These are phyloP conservation scores for Phellinidium pouzarii DNA, from an alignment of 1,284 basidiomycete genomes.

Conservation along the genomic window DNA sequence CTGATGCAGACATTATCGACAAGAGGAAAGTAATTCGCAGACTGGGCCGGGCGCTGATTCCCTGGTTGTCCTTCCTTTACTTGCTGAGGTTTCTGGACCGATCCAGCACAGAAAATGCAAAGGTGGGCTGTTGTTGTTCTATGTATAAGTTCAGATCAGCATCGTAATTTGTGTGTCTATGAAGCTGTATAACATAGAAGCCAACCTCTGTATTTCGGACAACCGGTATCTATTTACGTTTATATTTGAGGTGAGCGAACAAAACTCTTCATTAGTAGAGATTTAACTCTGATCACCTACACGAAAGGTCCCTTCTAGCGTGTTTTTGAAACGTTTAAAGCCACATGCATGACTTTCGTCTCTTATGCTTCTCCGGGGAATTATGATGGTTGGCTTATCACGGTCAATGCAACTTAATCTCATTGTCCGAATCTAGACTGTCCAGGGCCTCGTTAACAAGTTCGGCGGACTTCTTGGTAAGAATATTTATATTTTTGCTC, in stretches of 20 bases:
- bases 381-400: constrained; percentile 51
- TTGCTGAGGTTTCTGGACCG: constrained; percentile 72
- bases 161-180: neutral
- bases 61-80: constrained; percentile 69
- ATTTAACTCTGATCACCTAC: constrained; percentile 17
- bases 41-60: constrained; percentile 56
- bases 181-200: constrained; percentile 51
- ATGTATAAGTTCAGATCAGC: neutral
- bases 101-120: constrained; percentile 78
- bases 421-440: constrained; percentile 35
- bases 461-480: constrained; percentile 57
- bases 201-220: constrained; percentile 49
- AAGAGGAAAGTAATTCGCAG: constrained; percentile 60
- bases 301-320: constrained; percentile 54
- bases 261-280: constrained; percentile 19
- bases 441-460: constrained; percentile 62
- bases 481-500: constrained; percentile 20
- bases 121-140: constrained; percentile 32
- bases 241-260: constrained; percentile 45
- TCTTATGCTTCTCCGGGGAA: constrained; percentile 62
- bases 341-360: constrained; percentile 61
- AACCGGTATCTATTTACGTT: constrained; percentile 63
- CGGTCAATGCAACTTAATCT: constrained; percentile 16
- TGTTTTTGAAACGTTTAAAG: constrained; percentile 64
- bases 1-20: constrained; percentile 50